A percentile compares a stretch with the other conserved stretches of the same genome.
Evolutionary conservation across 2,329 filamentous ascomycete species (phyloP).

Genomic region (Aspergillus cejpii): DNA sequence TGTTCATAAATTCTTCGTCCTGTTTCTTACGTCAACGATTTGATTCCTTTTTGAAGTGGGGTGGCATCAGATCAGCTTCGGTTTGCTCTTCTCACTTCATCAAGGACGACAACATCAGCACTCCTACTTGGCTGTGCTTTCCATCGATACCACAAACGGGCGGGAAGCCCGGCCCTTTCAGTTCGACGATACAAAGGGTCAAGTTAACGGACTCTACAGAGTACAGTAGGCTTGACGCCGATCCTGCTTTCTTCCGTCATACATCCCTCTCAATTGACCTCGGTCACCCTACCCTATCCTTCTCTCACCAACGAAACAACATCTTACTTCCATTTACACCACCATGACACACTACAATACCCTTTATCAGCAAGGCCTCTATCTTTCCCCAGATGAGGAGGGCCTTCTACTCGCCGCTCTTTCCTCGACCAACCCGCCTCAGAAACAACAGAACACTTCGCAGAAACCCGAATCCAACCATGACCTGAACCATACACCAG

Average conservation of each 20-base stretch:
- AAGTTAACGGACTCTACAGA: background rate
- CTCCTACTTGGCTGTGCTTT: constrained; percentile 2
- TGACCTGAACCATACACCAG: constrained; percentile 24
- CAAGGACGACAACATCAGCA: background rate
- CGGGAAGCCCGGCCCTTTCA: constrained; percentile 28
- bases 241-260: background rate
- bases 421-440: constrained; percentile 57
- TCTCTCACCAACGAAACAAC: background rate
- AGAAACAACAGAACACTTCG: constrained; percentile 23
- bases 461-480: constrained; percentile 18
- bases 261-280: background rate
- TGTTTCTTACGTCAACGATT: too few species aligned
- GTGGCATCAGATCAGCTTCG: background rate
- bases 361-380: constrained; percentile 51
- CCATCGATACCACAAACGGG: constrained; percentile 25
- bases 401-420: constrained; percentile 68
- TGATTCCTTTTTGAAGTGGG: background rate
- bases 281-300: background rate
- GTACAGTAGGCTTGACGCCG: background rate
- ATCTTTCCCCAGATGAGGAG: constrained; percentile 70
- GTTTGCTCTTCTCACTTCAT: background rate
- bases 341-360: constrained; percentile 37
- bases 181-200: background rate
- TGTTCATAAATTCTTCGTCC: too few species aligned
- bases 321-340: constrained; percentile 1